Base-by-base conservation (phyloP, 2,329 filamentous ascomycete genomes). In the Fusarium robinianum region DNA sequence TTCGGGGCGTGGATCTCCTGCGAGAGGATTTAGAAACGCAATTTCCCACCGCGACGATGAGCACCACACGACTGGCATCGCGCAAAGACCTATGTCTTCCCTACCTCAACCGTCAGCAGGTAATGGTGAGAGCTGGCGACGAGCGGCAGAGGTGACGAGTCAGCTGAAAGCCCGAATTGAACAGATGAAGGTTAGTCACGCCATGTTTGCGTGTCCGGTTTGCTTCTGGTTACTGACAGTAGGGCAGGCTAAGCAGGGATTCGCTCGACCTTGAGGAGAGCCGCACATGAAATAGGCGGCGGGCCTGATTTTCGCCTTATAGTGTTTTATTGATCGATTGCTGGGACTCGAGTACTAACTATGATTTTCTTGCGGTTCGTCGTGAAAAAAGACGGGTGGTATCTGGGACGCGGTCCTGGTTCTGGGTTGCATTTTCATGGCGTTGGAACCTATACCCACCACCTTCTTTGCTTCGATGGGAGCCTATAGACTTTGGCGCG, bases 141-240 rank as follows among this genome's bases (percentile, higher is more conserved):
- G 94, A 58, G 94, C 94, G 12, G 94, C 94, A 3, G 94, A 99
- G 73, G 94, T 99, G 45, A 99, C 94, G 41, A 96, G 91, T 69
- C 94, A 96, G 67, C 70, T 99, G 63, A 99, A 97, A 75, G 90
- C 92, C 38, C 83, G 94, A 66, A 99, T 99, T 68, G 94, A 97
- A 75, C 88, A 94, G 76, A 99, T 99, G 94, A 99, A 97, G 79
- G 82, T 81, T n/a, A n/a, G n/a, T n/a, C n/a, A n/a, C n/a, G n/a
- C n/a, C n/a, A 62, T 56, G 72, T 62, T 11, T 9, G 8, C 21
- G 8, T n/a, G n/a, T 15, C 6, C 10, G 17, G 2, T 5, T 16
- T 2, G 1, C 6, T 3, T 11, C 1, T n/a, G 7, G 21, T 32
- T 9, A 51, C 41, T 55, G 37, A 53, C 50, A 32, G 5, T 12